Evolutionary conservation across 441 rosid genomes (phyloP), one percentile per base, ranked within the genome.

Genomic region (Gossypium davidsonii): DNA sequence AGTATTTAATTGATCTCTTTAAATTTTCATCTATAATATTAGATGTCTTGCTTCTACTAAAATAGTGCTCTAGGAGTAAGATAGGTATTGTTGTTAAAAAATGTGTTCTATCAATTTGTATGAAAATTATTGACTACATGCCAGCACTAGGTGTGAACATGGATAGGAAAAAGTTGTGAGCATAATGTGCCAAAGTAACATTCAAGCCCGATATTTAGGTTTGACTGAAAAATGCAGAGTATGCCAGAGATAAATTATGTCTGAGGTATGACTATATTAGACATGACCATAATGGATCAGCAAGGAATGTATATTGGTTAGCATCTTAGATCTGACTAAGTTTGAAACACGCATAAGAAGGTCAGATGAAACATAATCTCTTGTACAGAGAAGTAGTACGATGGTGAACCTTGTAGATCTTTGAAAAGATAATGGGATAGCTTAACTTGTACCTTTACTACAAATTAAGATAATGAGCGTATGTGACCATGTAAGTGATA

Each of bases 161-260:
- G 70, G 39, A 66, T 46, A 3, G 28, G 70, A 65, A 44, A 65
- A 65, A 42, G 53, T 65, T 44, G 70, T 7, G 17, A 44, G 31
- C 55, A 44, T 44, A 44, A 20, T 10, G 7, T 42, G 52, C 53
- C 31, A 66, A 46, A 46, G 34, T n/a, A 46, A 66, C 5, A 21
- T 26, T 46, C 11, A n/a, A 23, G 70, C 18, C 39, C n/a, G 4
- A 46, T 46, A 48, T 12, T 66, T 23, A 46, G 56, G 1, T 4
- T 12, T 25, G 31, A n/a, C 67, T 37, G 67, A 37, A 55, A 62
- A 37, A 37, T 62, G 49, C 44, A 37, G 17, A 8, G 12, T 34
- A 34, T n/a, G 48, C 44, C 6, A 0, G 48, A 34, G 39, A 61
- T 34, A 61, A 61, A 61, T 61, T 61, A 31, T 42, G 37, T 61